Percentiles rank a stretch among this genome's conserved stretches.
These are phyloP conservation scores for Nyctanthes arbortristis DNA, from an alignment of 257 asterid genomes.

Conservation along the genomic window DNA sequence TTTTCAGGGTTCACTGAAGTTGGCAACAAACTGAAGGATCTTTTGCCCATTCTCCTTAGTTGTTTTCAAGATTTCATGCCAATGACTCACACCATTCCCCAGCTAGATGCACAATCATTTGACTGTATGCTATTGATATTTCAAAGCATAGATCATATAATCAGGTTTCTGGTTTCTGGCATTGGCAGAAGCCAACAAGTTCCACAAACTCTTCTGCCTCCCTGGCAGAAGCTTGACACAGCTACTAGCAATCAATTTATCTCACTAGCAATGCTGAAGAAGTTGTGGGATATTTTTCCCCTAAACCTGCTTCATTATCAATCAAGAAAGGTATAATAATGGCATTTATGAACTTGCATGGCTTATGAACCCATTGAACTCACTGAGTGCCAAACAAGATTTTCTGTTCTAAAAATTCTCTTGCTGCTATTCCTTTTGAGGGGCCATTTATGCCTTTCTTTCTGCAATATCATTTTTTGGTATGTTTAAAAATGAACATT, in stretches of 20 bases:
- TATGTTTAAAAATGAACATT: background rate
- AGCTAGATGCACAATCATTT: constrained; percentile 60
- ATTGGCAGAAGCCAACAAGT: constrained; percentile 33
- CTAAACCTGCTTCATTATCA: constrained; percentile 46
- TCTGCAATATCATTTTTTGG: background rate
- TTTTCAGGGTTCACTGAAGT: constrained; percentile 61
- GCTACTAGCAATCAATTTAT: constrained; percentile 33
- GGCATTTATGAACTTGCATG: constrained; percentile 12
- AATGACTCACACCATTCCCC: constrained; percentile 41
- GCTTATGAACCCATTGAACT: constrained; percentile 12
- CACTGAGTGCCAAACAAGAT: background rate
- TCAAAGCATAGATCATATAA: constrained; percentile 67
- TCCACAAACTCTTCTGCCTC: constrained; percentile 26
- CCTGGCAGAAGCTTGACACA: constrained; percentile 29
- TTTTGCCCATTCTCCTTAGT: constrained; percentile 68
- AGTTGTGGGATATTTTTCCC: constrained; percentile 84
- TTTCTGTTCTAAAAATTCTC: constrained; percentile 17
- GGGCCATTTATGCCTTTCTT: background rate
- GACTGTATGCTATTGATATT: constrained; percentile 78
- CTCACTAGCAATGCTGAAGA: constrained; percentile 51
- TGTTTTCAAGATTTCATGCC: constrained; percentile 70
- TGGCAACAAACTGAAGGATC: constrained; percentile 55
- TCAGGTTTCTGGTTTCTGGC: constrained; percentile 45
- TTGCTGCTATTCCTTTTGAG: constrained; percentile 9
- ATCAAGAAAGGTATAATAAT: constrained; percentile 55